phyloP scores from a whole-genome alignment of 768 basidiomycete genomes.

The Leccinum barrowsii region DNA sequence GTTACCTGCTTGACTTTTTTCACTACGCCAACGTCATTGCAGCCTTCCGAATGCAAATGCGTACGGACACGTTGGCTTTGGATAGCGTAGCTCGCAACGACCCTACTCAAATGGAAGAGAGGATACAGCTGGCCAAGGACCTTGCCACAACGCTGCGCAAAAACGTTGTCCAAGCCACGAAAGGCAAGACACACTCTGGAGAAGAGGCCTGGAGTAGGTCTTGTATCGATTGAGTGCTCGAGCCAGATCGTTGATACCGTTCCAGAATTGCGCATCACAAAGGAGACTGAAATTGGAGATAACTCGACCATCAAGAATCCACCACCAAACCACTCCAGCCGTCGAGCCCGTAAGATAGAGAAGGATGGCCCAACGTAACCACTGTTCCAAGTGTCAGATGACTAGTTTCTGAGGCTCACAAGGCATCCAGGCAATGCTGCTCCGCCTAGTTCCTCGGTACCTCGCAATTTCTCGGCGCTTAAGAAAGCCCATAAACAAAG shows the following conservation, averaged over 20 bases:
- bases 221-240: neutral
- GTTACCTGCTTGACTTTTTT: neutral
- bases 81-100: slow-evolving; percentile 42
- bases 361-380: slow-evolving; percentile 32
- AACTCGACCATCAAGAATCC: slow-evolving; percentile 76
- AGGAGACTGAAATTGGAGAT: slow-evolving; percentile 82
- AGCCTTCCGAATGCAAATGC: slow-evolving; percentile 77
- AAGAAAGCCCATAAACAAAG: slow-evolving; percentile 68
- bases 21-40: slow-evolving; percentile 3
- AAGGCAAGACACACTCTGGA: slow-evolving; percentile 34
- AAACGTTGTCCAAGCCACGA: slow-evolving; percentile 83
- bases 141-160: slow-evolving; percentile 68
- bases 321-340: slow-evolving; percentile 41
- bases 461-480: slow-evolving; percentile 61
- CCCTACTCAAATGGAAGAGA: slow-evolving; percentile 46
- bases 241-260: neutral
- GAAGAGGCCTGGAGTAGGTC: slow-evolving; percentile 58
- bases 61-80: slow-evolving; percentile 46
- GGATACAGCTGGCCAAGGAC: slow-evolving; percentile 60
- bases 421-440: slow-evolving; percentile 30
- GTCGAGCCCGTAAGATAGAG: slow-evolving; percentile 45
- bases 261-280: slow-evolving; percentile 69
- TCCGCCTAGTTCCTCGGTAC: slow-evolving; percentile 28
- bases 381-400: slow-evolving; percentile 27
- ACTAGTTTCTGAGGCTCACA: slow-evolving; percentile 26